These are phyloP conservation scores for Schwanniomyces occidentalis DNA, from an alignment of 805 yeast species.

Conservation along the genomic window DNA sequence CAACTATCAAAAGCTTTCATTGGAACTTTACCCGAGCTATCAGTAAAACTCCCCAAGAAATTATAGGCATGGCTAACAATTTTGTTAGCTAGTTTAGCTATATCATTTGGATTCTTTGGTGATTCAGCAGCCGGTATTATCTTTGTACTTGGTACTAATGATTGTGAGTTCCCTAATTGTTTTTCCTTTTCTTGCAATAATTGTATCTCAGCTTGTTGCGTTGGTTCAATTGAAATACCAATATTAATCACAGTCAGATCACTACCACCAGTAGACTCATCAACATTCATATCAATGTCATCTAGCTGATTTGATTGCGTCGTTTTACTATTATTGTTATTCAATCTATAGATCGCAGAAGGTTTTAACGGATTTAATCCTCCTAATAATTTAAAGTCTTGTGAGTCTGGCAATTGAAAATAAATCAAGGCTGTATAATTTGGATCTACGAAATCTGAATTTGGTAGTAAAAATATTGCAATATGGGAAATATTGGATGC, in stretches of 20 bases:
- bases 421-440: slow-evolving; percentile 81
- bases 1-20: slow-evolving; percentile 87
- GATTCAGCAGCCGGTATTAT: slow-evolving; percentile 22
- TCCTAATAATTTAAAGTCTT: slow-evolving; percentile 66
- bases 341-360: slow-evolving; percentile 86
- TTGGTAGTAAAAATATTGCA: slow-evolving; percentile 83
- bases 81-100: slow-evolving; percentile 72
- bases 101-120: slow-evolving; percentile 21
- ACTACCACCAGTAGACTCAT: slow-evolving; percentile 27
- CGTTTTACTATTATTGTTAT: slow-evolving; percentile 32
- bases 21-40: slow-evolving; percentile 75
- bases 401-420: slow-evolving; percentile 72
- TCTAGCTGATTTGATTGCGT: slow-evolving; percentile 25
- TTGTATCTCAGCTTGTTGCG: slow-evolving; percentile 60
- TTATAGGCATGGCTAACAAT: slow-evolving; percentile 93
- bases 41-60: slow-evolving; percentile 84
- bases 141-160: slow-evolving; percentile 22
- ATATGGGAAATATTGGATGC: slow-evolving; percentile 74
- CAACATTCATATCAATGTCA: slow-evolving; percentile 41
- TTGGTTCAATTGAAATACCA: slow-evolving; percentile 91
- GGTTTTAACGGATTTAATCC: slow-evolving; percentile 68
- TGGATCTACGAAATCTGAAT: slow-evolving; percentile 61
- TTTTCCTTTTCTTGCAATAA: slow-evolving; percentile 44
- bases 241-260: slow-evolving; percentile 43
- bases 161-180: slow-evolving; percentile 14